Evolutionary conservation across 345 rosid species (phyloP).

Genomic region (Salix dunnii): DNA sequence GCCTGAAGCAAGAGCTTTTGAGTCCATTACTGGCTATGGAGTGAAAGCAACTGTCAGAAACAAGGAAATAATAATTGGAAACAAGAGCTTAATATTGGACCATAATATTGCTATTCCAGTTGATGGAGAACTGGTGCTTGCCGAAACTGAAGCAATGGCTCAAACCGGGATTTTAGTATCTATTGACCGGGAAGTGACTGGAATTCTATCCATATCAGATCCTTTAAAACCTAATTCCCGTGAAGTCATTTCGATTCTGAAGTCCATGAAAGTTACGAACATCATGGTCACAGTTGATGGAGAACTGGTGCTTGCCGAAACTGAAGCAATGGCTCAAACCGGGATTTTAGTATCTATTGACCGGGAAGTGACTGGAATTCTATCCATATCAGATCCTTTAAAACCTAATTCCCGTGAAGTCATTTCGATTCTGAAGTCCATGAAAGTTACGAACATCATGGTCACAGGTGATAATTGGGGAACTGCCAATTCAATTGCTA

Average conservation of each 20-base stretch:
- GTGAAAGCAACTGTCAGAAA: slow-evolving; percentile 64
- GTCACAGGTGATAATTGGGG: slow-evolving; percentile 99
- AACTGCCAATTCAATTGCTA: slow-evolving; percentile 82
- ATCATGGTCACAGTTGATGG: slow-evolving; percentile 93
- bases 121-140: slow-evolving; percentile 63
- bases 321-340: slow-evolving; percentile 75
- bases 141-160: slow-evolving; percentile 65
- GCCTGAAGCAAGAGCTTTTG: slow-evolving; percentile 75
- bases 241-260: slow-evolving; percentile 71
- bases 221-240: slow-evolving; percentile 65
- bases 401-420: slow-evolving; percentile 69
- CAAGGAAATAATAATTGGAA: slow-evolving; percentile 69
- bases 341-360: slow-evolving; percentile 74
- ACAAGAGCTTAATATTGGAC: slow-evolving; percentile 64
- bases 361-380: slow-evolving; percentile 52
- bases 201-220: slow-evolving; percentile 76
- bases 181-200: slow-evolving; percentile 52
- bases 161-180: slow-evolving; percentile 80
- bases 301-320: slow-evolving; percentile 60
- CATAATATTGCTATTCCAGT: slow-evolving; percentile 41
- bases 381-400: slow-evolving; percentile 80
- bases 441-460: slow-evolving; percentile 78
- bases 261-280: slow-evolving; percentile 71
- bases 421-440: slow-evolving; percentile 70
- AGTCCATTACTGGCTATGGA: slow-evolving; percentile 80